Evolutionary conservation across 1,284 basidiomycete species (phyloP), one percentile per base, ranked within the genome.

Genomic region (Leccinum subrobustum): DNA sequence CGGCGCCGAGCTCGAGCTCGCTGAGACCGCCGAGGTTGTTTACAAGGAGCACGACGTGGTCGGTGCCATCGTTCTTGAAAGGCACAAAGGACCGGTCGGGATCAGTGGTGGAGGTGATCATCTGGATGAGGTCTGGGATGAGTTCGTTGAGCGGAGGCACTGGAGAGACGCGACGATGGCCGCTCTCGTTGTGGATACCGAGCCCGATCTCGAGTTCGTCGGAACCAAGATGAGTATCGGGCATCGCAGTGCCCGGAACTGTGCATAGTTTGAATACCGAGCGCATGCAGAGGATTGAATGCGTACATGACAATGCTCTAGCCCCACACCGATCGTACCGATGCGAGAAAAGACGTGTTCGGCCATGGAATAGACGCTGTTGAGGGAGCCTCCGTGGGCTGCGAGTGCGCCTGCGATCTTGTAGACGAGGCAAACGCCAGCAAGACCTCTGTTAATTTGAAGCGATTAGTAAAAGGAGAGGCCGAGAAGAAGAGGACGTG

Each of bases 331-430:
- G 63, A 96, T 87, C 1, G 95, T 95, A 5, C 85, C 95, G 14
- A 91, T 74, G 52, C 83, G 81, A 8, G 82, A 79, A 1, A 89
- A 81, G 33, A 90, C 82, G 76, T 84, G 88, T 71, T 90, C 81
- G 0, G 93, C 90, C 9, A 90, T 67, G 35, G 77, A 73, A 72
- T 91, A 84, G 6, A 96, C 91, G 57, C 91, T 83, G 54, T 91
- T 84, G n/a, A 97, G 81, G 58, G 78, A 78, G 0, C 79, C 88
- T 3, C 92, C 93, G 53, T 81, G 76, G n/a, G 85, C 77, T 0
- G 94, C 92, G 4, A 94, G 76, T 1, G 92, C 93, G 39, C 93
- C 92, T 1, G 93, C 93, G 52, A 96, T 85, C 78, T 98, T 98
- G 81, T 97, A 96, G 1, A 95, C 92, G 9, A 98, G 77, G 6